A percentile compares a stretch with the other conserved stretches of the same genome.
These are phyloP conservation scores for Paramecium caudatum DNA, from an alignment of 73 alveolate species.

Conservation along the genomic window DNA sequence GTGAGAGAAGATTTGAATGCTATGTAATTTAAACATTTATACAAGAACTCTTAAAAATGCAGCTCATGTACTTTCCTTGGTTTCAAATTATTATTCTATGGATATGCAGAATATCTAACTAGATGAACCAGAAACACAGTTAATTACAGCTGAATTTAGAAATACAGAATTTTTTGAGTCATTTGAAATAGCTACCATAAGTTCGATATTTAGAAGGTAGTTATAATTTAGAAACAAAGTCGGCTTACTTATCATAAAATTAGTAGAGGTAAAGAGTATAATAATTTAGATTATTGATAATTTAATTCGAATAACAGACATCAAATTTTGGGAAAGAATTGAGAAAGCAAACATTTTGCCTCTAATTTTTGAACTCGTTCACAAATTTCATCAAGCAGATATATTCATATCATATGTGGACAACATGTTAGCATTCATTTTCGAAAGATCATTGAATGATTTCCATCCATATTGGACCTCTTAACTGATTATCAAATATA, in stretches of 20 bases:
- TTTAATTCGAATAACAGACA: conserved; percentile 46
- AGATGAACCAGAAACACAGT: conserved; percentile 40
- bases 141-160: conserved; percentile 2
- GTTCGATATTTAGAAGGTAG: neutral
- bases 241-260: conserved; percentile 6
- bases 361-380: neutral
- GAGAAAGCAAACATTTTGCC: neutral
- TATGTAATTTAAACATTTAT: neutral
- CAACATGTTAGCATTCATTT: conserved; percentile 3
- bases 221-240: neutral
- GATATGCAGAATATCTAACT: conserved; percentile 24
- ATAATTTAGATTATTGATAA: conserved; percentile 51
- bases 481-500: conserved; percentile 10
- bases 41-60: conserved; percentile 32
- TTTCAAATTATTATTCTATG: conserved; percentile 57
- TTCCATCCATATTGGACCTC: conserved; percentile 66
- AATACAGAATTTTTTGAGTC: neutral
- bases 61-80: conserved; percentile 45
- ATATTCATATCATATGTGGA: conserved; percentile 44
- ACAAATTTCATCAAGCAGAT: conserved; percentile 16
- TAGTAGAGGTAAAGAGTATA: neutral
- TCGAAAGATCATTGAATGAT: conserved; percentile 55
- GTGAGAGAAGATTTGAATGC: conserved; percentile 11
- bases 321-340: conserved; percentile 31
- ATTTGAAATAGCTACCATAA: neutral